A percentile compares a stretch with the other conserved stretches of the same genome.
Conservation (phyloP, 805 yeast genomes). For the Barnettozyma pratensis region DNA sequence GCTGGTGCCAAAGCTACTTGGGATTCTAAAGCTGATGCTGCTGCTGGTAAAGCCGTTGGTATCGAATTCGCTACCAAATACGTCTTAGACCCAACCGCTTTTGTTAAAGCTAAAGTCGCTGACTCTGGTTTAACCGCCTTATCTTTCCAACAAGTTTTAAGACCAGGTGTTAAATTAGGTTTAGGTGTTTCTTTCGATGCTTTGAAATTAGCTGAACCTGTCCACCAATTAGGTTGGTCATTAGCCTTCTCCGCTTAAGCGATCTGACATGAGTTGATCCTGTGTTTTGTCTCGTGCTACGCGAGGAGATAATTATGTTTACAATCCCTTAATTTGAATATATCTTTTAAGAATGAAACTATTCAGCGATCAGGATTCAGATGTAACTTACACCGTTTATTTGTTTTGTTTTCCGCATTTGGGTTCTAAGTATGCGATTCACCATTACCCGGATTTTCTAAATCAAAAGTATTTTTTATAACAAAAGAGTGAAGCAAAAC, state of each 20-base stretch:
- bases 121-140: slow-evolving; percentile 93
- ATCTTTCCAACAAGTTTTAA: slow-evolving; percentile 89
- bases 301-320: not conserved
- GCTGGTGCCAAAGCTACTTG: slow-evolving; percentile 98
- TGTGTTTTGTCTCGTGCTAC: not conserved
- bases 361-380: not conserved
- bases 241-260: slow-evolving; percentile 84
- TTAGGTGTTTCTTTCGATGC: slow-evolving; percentile 97
- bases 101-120: slow-evolving; percentile 94
- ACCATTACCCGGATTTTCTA: not conserved
- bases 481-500: too few relatives aligned
- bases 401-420: not conserved
- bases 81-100: slow-evolving; percentile 79
- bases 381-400: not conserved
- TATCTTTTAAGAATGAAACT: not conserved
- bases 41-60: slow-evolving; percentile 74
- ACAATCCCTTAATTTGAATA: not conserved
- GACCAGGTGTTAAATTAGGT: slow-evolving; percentile 96
- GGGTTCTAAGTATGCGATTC: not conserved
- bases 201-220: slow-evolving; percentile 89
- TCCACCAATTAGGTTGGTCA: slow-evolving; percentile 96
- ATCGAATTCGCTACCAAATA: slow-evolving; percentile 96
- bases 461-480: too few relatives aligned
- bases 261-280: not conserved
- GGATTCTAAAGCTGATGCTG: slow-evolving; percentile 68